These are phyloP conservation scores for Astrothelium macrocarpum DNA, from an alignment of 495 filamentous ascomycete species.

Conservation along the genomic window DNA sequence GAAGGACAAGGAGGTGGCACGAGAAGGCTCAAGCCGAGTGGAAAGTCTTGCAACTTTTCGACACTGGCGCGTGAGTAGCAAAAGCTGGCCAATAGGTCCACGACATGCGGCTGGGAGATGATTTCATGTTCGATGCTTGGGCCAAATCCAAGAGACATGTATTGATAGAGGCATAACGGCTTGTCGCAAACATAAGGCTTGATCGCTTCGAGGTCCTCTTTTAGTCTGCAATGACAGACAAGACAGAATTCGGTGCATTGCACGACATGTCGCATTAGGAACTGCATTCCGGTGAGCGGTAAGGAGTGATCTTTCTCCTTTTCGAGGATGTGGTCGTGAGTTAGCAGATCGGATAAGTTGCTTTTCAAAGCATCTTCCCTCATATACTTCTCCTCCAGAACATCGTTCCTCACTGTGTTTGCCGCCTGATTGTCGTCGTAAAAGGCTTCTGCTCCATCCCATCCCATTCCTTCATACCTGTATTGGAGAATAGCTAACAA, in stretches of 20 bases:
- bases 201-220: conserved; percentile 69
- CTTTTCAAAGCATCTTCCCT: conserved; percentile 22
- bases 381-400: conserved; percentile 32
- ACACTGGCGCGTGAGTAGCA: conserved; percentile 54
- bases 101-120: conserved; percentile 65
- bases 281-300: conserved; percentile 71
- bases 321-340: conserved; percentile 24
- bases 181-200: conserved; percentile 85
- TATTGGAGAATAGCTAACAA: conserved; percentile 55
- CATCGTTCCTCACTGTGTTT: conserved; percentile 24
- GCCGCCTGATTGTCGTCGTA: conserved; percentile 40
- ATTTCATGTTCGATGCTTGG: conserved; percentile 82
- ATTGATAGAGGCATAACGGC: conserved; percentile 79
- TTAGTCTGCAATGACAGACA: conserved; percentile 66
- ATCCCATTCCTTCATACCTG: conserved; percentile 47
- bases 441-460: conserved; percentile 61
- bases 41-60: conserved; percentile 49
- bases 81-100: conserved; percentile 78
- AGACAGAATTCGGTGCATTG: conserved; percentile 83
- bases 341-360: conserved; percentile 25
- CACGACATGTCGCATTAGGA: conserved; percentile 66
- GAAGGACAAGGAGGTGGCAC: conserved; percentile 41
- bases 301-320: conserved; percentile 39
- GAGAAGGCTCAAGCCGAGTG: conserved; percentile 55
- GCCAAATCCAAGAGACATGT: conserved; percentile 80